phyloP scores from a whole-genome alignment of 192 early-diverging fungal species.

The Linderina pennispora region DNA sequence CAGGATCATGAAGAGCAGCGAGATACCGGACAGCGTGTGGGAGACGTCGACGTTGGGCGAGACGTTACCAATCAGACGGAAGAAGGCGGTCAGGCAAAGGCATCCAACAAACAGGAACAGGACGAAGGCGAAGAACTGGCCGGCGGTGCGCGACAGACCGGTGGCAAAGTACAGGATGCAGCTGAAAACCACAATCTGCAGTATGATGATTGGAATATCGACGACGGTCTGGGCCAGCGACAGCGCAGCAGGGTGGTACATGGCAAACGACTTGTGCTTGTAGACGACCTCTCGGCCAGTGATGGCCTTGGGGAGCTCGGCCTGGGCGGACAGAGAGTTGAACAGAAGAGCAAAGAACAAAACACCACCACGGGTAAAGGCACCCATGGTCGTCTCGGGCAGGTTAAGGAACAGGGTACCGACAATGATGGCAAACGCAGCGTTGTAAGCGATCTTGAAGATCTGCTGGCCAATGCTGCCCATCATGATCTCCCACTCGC shows the following conservation, averaged over 20 bases:
- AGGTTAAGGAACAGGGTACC: slow-evolving; percentile 64
- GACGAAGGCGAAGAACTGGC: slow-evolving; percentile 61
- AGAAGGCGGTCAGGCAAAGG: slow-evolving; percentile 56
- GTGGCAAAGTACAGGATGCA: slow-evolving; percentile 61
- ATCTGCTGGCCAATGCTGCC: slow-evolving; percentile 51
- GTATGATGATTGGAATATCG: slow-evolving; percentile 50
- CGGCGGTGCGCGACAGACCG: slow-evolving; percentile 51
- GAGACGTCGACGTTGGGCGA: slow-evolving; percentile 39
- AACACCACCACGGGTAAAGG: slow-evolving; percentile 74
- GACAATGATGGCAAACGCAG: slow-evolving; percentile 63
- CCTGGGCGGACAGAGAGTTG: slow-evolving; percentile 62
- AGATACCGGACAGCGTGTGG: slow-evolving; percentile 38
- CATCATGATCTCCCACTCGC: slow-evolving; percentile 57
- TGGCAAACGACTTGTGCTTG: slow-evolving; percentile 72
- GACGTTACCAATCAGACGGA: slow-evolving; percentile 47
- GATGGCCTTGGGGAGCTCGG: slow-evolving; percentile 64
- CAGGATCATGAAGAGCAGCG: slow-evolving; percentile 38
- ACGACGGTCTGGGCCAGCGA: slow-evolving; percentile 55
- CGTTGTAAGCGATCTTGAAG: slow-evolving; percentile 53
- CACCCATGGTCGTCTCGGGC: slow-evolving; percentile 51
- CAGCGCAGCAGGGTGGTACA: slow-evolving; percentile 63
- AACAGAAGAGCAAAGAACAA: slow-evolving; percentile 70
- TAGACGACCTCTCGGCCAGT: slow-evolving; percentile 64
- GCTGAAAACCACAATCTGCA: slow-evolving; percentile 54
- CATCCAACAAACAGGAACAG: slow-evolving; percentile 54